phyloP scores from a whole-genome alignment of 2,329 filamentous ascomycete genomes.

The Xylariales sp. region DNA sequence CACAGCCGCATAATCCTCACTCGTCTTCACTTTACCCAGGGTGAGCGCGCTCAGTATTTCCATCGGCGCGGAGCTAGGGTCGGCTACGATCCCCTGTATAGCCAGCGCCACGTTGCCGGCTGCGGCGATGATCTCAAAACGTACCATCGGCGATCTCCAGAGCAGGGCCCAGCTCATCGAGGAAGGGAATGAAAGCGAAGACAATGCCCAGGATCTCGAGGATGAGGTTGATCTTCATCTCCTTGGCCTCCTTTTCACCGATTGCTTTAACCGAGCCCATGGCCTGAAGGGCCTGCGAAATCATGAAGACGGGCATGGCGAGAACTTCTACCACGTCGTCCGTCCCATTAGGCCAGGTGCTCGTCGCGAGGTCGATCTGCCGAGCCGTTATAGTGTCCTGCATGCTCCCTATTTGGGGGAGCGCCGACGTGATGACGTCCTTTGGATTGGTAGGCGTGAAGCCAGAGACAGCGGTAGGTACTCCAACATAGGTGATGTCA shows the following conservation, averaged over 20 bases:
- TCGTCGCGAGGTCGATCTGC: constrained; percentile 1
- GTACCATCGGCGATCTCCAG: too few relatives aligned
- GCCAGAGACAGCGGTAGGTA: too few relatives aligned
- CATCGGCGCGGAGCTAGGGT: not conserved
- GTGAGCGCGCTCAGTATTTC: not conserved
- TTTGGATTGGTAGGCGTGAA: constrained; percentile 1
- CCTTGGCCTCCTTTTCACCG: not conserved
- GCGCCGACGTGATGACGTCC: constrained; percentile 1
- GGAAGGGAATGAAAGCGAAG: constrained; percentile 1
- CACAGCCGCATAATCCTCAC: not conserved
- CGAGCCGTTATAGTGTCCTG: not conserved
- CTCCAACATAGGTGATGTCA: too few relatives aligned
- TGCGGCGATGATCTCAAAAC: not conserved
- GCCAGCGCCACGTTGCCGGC: not conserved
- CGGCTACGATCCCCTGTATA: not conserved
- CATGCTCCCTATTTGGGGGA: not conserved
- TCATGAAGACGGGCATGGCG: constrained; percentile 1
- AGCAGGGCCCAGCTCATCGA: not conserved
- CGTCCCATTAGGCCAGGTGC: not conserved
- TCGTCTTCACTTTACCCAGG: not conserved
- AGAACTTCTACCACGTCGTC: not conserved
- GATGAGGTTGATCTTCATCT: not conserved
- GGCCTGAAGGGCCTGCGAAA: not conserved
- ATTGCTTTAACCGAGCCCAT: not conserved
- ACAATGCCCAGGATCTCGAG: constrained; percentile 1